phyloP scores from a whole-genome alignment of 2,329 filamentous ascomycete species.

The Pyrenochaeta sp. region DNA sequence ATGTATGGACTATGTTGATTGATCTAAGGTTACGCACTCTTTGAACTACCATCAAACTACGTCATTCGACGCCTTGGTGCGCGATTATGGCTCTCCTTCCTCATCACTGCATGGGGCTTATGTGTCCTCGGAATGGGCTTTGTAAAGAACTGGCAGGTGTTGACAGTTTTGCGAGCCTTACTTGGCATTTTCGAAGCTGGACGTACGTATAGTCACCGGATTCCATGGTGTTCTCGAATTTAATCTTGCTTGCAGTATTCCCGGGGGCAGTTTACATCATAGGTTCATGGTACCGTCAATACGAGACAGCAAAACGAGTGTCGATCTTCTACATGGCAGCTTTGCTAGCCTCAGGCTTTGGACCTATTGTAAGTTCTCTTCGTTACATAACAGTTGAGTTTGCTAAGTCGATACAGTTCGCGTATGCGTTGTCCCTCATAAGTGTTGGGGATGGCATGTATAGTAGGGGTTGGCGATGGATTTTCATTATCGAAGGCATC shows the following conservation, averaged over 20 bases:
- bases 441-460: slow-evolving; percentile 43
- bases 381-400: no score
- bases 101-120: slow-evolving; percentile 37
- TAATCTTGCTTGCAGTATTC: slow-evolving; percentile 21
- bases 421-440: slow-evolving; percentile 45
- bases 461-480: slow-evolving; percentile 42
- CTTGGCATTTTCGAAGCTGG: slow-evolving; percentile 37
- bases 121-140: slow-evolving; percentile 39
- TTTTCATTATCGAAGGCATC: slow-evolving; percentile 35
- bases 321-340: slow-evolving; percentile 40
- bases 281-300: slow-evolving; percentile 37
- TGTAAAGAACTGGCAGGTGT: slow-evolving; percentile 26
- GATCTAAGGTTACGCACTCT: slow-evolving; percentile 34
- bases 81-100: slow-evolving; percentile 38
- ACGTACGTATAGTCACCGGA: slow-evolving; percentile 12
- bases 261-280: slow-evolving; percentile 37
- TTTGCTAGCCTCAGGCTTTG: slow-evolving; percentile 42
- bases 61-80: slow-evolving; percentile 44
- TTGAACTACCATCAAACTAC: slow-evolving; percentile 44
- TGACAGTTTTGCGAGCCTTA: slow-evolving; percentile 29
- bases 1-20: background rate
- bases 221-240: background rate
- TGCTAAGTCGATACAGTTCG: slow-evolving; percentile 26
- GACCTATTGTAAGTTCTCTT: slow-evolving; percentile 35
- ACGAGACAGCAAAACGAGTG: slow-evolving; percentile 34